Evolutionary conservation across 805 yeast species (phyloP), one percentile per base, ranked within the genome.

Genomic region (Candida ascalaphidarum): DNA sequence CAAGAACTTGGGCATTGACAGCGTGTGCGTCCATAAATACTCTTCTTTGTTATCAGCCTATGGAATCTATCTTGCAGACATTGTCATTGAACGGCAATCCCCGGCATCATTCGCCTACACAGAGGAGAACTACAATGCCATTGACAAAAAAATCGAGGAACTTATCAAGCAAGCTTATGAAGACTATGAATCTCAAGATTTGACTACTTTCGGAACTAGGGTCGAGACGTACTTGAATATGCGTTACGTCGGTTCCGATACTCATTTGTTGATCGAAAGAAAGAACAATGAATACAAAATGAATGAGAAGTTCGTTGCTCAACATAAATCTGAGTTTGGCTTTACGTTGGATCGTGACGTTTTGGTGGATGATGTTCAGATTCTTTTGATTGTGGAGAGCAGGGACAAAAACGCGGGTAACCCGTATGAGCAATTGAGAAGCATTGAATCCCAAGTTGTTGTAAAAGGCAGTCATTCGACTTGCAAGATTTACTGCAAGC

Each of bases 221-320:
- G 61, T 67, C 30, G 94, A 85, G 44, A 69, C 70, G 24, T 82
- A 69, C 40, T 56, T 86, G 36, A 86, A 86, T 47, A 58, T 86
- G 65, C 68, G 94, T 44, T 88, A 82, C 47, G 74, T 74, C 36
- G 96, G 96, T 7, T 80, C 95, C n/a, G 96, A 88, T 45, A 81
- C 95, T 3, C 77, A 81, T 22, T 56, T 88, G 36, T 80, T 86
- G 81, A 73, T 8, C 4, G 51, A 44, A 13, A n/a, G n/a, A n/a
- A n/a, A n/a, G n/a, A n/a, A n/a, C n/a, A 48, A 44, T 6, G 39
- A 41, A 16, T 39, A 50, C 13, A 39, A 50, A 32, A 46, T 52
- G 10, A 49, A 38, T 19, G 19, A 27, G 8, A 33, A 33, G 21
- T 58, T 58, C 30, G 34, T 57, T 5, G 35, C 32, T 10, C 46